Percentiles rank a stretch among this genome's conserved stretches.
Conservation (phyloP, 75 land plant genomes). For the Chamaecyparis obtusa region DNA sequence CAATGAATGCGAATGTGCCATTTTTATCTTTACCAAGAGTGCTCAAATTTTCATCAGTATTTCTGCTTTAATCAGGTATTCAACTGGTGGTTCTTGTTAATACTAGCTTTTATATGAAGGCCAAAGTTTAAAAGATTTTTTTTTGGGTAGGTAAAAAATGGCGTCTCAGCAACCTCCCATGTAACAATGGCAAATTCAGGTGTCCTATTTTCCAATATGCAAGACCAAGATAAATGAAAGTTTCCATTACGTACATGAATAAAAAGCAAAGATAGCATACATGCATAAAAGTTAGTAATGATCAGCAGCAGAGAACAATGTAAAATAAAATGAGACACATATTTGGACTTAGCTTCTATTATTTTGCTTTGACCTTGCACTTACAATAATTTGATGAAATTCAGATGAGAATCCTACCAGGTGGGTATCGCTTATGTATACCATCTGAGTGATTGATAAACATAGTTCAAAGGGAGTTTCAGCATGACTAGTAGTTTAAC, state of each 20-base stretch:
- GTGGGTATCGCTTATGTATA: too few species aligned
- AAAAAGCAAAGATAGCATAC: too few species aligned
- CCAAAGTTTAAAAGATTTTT: not conserved
- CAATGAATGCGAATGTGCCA: not conserved
- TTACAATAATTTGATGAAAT: too few species aligned
- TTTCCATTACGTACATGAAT: not conserved
- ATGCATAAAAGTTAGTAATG: too few species aligned
- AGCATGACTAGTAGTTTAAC: too few species aligned
- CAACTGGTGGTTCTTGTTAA: not conserved
- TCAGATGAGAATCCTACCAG: too few species aligned
- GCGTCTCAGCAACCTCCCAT: not conserved
- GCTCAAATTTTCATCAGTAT: not conserved
- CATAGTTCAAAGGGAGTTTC: too few species aligned
- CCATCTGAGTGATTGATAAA: too few species aligned
- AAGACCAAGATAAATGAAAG: not conserved
- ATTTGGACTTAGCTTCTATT: too few species aligned
- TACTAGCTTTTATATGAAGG: not conserved
- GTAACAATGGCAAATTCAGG: not conserved
- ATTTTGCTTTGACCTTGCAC: too few species aligned
- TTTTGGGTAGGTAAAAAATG: not conserved
- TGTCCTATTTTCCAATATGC: not conserved
- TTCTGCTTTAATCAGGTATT: not conserved
- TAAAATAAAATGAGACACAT: too few species aligned
- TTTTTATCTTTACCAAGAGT: not conserved
- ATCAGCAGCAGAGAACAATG: too few species aligned